Conservation (phyloP, 805 yeast genomes). For the Wickerhamiella australiensis region DNA sequence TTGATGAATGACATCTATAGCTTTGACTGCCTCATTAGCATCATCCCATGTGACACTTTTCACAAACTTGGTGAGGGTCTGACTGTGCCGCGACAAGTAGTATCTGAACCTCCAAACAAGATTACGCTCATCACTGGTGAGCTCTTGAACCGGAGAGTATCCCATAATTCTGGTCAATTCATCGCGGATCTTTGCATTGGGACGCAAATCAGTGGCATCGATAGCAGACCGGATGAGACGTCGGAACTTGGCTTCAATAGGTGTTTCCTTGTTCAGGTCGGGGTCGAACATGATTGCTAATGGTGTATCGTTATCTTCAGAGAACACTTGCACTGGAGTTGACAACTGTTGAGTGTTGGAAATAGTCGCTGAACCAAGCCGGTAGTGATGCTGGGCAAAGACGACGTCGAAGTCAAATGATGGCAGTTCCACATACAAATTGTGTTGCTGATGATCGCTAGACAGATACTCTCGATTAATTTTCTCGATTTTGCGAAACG, state of each 20-base stretch:
- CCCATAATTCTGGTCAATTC: slow-evolving; percentile 55
- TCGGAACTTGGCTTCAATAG: slow-evolving; percentile 79
- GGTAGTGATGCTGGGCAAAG: slow-evolving; percentile 44
- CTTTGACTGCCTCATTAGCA: slow-evolving; percentile 66
- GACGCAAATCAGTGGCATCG: slow-evolving; percentile 74
- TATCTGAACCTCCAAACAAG: slow-evolving; percentile 85
- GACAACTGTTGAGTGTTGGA: slow-evolving; percentile 23
- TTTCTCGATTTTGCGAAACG: slow-evolving; percentile 43
- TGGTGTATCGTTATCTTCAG: slow-evolving; percentile 12
- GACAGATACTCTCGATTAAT: slow-evolving; percentile 22
- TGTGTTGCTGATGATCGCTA: slow-evolving; percentile 23
- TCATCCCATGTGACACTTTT: slow-evolving; percentile 85
- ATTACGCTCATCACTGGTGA: slow-evolving; percentile 73
- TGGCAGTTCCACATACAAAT: slow-evolving; percentile 43
- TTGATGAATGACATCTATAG: slow-evolving; percentile 53
- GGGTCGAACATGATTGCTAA: slow-evolving; percentile 45
- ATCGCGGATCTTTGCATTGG: slow-evolving; percentile 70
- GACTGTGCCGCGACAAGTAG: slow-evolving; percentile 55
- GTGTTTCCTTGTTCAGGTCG: slow-evolving; percentile 57
- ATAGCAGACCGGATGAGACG: slow-evolving; percentile 62
- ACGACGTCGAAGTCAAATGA: slow-evolving; percentile 64
- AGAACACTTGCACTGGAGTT: slow-evolving; percentile 21
- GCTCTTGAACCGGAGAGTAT: slow-evolving; percentile 73
- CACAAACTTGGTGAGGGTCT: slow-evolving; percentile 65
- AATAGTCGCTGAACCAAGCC: slow-evolving; percentile 20